Conservation (phyloP, 2,329 filamentous ascomycete species). For the Arthrobotrys conoides region DNA sequence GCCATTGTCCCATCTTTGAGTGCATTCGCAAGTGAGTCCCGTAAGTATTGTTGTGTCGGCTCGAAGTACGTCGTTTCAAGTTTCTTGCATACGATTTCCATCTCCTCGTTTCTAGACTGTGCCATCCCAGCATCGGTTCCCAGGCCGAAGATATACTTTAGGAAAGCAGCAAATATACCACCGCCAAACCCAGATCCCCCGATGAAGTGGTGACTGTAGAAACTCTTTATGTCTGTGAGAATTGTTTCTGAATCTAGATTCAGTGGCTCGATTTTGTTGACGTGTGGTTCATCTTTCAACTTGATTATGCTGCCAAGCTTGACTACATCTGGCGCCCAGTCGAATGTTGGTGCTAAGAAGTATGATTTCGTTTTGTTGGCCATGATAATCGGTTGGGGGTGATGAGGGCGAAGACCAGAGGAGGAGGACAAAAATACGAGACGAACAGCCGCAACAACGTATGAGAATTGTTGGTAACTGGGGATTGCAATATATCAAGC, state of each 20-base stretch:
- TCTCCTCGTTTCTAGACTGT: background rate
- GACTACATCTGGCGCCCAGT: background rate
- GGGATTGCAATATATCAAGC: no score
- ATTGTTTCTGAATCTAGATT: background rate
- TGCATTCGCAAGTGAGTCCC: background rate
- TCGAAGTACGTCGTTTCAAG: conserved; percentile 1
- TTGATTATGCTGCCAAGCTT: background rate
- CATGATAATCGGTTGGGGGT: background rate
- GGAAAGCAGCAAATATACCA: background rate
- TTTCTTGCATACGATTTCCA: background rate
- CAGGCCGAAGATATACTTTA: background rate
- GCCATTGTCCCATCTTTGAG: background rate
- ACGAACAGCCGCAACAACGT: no score
- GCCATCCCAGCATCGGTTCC: background rate
- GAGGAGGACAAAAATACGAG: background rate
- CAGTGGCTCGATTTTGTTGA: background rate
- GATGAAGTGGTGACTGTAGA: no score
- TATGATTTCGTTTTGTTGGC: background rate
- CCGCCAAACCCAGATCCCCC: background rate
- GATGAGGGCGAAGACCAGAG: background rate
- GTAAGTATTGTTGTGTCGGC: background rate
- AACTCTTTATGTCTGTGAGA: no score
- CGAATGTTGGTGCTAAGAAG: background rate
- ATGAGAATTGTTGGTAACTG: no score
- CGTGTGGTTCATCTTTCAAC: background rate